Base-by-base conservation (phyloP, 2,329 filamentous ascomycete genomes). In the Hypoxylon sp. region DNA sequence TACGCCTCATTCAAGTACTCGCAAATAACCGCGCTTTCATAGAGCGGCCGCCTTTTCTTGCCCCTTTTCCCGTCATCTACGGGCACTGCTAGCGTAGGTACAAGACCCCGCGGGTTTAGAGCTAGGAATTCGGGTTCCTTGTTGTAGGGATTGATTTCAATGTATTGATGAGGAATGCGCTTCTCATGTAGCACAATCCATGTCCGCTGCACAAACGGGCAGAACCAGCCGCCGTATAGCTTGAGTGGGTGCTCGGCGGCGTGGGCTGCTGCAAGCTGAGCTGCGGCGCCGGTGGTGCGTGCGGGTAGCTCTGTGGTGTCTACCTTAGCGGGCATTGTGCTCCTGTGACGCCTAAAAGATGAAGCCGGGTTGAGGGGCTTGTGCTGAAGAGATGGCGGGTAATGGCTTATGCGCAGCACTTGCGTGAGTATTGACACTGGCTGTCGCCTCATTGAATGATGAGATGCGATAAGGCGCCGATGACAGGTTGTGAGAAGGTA, bases 141-240 rank as follows among this genome's bases (percentile, higher is more conserved):
- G 77, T 89, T 82, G 81, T 94, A 94, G 0, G 91, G 91, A 77
- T 94, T 93, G 63, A 93, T 89, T 81, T 92, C 90, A 68, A 91
- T 83, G 76, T 92, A 93, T 79, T 94, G 88, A 75, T 94, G 90
- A 14, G 87, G 85, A 29, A 93, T 90, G 1, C 83, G 79, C 77
- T 94, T 94, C 76, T 94, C 91, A 73, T 89, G 85, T 9, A 94
- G 83, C 1, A 89, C 86, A 65, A 93, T 88, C 89, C 91, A 93
- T 12, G 85, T 84, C 16, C 91, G 85, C 79, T 94, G 91, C 3
- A 93, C 85, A 68, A 87, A 88, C 12, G 86, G 86, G 70, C 85
- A 95, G 82, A 93, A 93, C 90, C 90, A 94, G 68, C 88, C 89
- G 12, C 87, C 87, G 77, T 92, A 93, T 11, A 93, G 82, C 76